Evolutionary conservation across 768 basidiomycete species (phyloP).

Genomic region (Phylloporus arenicola): DNA sequence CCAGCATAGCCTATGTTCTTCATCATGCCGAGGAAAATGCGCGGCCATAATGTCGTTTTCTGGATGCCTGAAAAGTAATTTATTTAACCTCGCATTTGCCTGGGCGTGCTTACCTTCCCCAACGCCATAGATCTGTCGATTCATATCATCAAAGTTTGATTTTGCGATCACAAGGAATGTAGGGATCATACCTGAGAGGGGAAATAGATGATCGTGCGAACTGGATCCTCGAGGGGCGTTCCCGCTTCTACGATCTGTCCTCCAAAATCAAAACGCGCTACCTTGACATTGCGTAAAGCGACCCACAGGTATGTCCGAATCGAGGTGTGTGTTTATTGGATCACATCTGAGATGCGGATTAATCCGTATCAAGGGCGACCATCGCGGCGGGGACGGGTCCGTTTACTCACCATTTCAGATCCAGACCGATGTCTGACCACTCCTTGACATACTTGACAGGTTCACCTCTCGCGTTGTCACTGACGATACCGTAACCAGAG

Average conservation of each 20-base stretch:
- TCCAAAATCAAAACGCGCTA: background rate
- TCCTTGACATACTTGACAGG: conserved; percentile 27
- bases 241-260: conserved; percentile 37
- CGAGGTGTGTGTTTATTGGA: conserved; percentile 29
- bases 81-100: background rate
- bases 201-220: conserved; percentile 41
- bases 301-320: conserved; percentile 29
- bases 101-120: conserved; percentile 30
- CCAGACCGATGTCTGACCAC: conserved; percentile 37
- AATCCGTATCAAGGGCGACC: background rate
- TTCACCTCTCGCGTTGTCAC: conserved; percentile 39
- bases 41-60: conserved; percentile 34
- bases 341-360: conserved; percentile 19
- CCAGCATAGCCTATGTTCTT: conserved; percentile 33
- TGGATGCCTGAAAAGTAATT: conserved; percentile 25
- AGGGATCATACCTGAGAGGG: conserved; percentile 28
- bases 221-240: conserved; percentile 33
- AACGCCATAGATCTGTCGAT: conserved; percentile 37
- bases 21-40: conserved; percentile 32
- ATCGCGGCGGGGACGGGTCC: background rate
- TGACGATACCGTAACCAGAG: conserved; percentile 37
- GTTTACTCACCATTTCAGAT: conserved; percentile 25
- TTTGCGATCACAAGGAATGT: background rate
- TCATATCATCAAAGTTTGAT: background rate
- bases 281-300: background rate